Percentiles rank a stretch among this genome's conserved stretches.
phyloP scores from a whole-genome alignment of 441 rosid genomes.

The Euphorbia celastroides region DNA sequence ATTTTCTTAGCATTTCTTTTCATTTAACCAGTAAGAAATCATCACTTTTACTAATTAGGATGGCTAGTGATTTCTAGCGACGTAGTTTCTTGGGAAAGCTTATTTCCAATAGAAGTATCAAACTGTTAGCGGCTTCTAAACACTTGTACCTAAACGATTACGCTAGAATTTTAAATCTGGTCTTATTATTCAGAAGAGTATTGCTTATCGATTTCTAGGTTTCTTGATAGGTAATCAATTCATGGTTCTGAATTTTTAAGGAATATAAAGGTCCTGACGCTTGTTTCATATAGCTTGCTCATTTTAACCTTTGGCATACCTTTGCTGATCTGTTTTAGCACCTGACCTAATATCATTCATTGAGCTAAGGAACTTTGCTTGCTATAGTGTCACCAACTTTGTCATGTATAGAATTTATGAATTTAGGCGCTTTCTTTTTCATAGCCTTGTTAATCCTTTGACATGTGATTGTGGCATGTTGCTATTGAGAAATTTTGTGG shows the following conservation, averaged over 20 bases:
- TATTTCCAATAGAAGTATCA: neutral
- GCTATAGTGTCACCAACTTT: neutral
- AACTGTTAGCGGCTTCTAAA: neutral
- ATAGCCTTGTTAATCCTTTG: neutral
- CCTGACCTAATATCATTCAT: neutral
- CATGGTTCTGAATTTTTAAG: slow-evolving; percentile 7
- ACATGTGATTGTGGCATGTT: neutral
- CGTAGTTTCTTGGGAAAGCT: neutral
- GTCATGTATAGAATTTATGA: neutral
- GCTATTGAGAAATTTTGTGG: neutral
- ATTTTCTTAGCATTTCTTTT: neutral
- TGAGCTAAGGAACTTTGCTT: slow-evolving; percentile 1
- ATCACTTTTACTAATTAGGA: neutral
- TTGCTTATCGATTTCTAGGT: neutral
- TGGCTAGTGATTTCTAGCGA: neutral
- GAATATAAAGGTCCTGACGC: neutral
- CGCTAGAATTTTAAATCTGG: neutral
- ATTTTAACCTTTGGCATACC: neutral
- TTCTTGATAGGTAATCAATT: neutral
- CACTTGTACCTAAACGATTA: neutral
- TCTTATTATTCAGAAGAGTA: neutral
- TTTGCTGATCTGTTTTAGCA: neutral
- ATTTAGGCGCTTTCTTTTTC: neutral
- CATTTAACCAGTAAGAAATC: neutral
- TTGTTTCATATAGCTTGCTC: neutral